Evolutionary conservation across 2,329 filamentous ascomycete species (phyloP), one percentile per base, ranked within the genome.

Genomic region (Chalaropsis thielavioides): DNA sequence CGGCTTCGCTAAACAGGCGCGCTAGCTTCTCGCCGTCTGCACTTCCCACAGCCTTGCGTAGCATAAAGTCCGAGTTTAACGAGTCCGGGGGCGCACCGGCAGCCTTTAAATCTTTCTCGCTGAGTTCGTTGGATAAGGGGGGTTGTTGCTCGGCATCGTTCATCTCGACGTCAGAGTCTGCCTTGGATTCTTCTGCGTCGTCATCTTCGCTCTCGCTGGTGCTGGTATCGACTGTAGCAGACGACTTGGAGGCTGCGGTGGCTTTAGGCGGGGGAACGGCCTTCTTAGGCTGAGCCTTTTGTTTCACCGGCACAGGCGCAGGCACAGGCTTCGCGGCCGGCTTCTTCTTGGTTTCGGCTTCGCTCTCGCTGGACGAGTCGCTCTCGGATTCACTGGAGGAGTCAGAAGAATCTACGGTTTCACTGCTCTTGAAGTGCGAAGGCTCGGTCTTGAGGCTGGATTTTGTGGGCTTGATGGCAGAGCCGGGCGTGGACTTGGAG

Each of bases 1-100:
- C 81, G 64, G 80, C 79, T 66, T 81, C 77, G 70, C 77, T 80
- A 70, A 88, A 83, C 63, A 86, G 74, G 24, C 80, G 76, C 8
- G 79, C 73, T 67, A 83, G 74, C 71, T 81, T 75, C 69, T 79
- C 73, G 71, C 76, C 72, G 24, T 72, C 74, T 66, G 72, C 68
- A n/a, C 72, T 71, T 56, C 73, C 71, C 31, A 74, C 70, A 13
- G 74, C 78, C 68, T 81, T 81, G 65, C 80, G 80, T 62, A 84
- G 73, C 66, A 78, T 75, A 68, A 84, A 83, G 64, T 81, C 78
- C 5, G 79, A 81, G 13, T 75, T 75, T 43, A 81, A 74, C 41
- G 81, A 75, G 44, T 76, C 76, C 31, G 66, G 66, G 3, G 66
- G 66, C 24, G 66, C 66, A 35, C 66, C 63, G 38, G 66, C 69